These are phyloP conservation scores for Neurospora sp. DNA, from an alignment of 2,329 filamentous ascomycete species.

Conservation along the genomic window DNA sequence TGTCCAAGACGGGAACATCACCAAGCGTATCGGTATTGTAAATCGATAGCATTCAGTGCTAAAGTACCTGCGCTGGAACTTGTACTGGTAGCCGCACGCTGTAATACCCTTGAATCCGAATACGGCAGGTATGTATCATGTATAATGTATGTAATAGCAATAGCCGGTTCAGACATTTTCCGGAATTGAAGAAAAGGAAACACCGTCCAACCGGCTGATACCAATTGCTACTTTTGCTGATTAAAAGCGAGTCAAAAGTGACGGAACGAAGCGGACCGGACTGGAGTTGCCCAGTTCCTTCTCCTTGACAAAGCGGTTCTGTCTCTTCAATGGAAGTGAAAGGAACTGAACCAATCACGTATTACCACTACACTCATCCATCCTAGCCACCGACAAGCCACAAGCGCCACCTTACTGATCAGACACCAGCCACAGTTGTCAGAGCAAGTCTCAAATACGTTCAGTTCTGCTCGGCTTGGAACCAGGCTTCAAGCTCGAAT, in stretches of 20 bases:
- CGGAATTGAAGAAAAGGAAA: not conserved
- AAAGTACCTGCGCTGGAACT: not conserved
- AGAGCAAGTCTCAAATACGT: not conserved
- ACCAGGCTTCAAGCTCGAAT: not conserved
- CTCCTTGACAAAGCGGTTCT: not conserved
- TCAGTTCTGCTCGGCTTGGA: constrained; percentile 4
- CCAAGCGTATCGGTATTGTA: not conserved
- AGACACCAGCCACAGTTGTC: not conserved
- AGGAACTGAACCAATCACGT: not conserved
- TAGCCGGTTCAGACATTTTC: not conserved
- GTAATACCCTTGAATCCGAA: not conserved
- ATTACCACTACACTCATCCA: not conserved
- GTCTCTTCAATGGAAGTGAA: not conserved
- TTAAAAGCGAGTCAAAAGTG: not conserved
- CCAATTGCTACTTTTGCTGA: not conserved
- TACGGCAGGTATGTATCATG: not conserved
- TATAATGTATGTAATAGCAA: not conserved
- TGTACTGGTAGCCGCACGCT: not conserved
- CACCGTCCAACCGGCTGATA: not conserved
- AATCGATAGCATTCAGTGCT: not conserved
- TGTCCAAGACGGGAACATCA: not conserved
- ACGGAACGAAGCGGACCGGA: not conserved
- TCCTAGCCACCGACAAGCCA: not conserved
- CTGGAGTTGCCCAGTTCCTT: not conserved
- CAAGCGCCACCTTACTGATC: not conserved